These are phyloP conservation scores for Fusarium udum DNA, from an alignment of 2,329 filamentous ascomycete species.

Conservation along the genomic window DNA sequence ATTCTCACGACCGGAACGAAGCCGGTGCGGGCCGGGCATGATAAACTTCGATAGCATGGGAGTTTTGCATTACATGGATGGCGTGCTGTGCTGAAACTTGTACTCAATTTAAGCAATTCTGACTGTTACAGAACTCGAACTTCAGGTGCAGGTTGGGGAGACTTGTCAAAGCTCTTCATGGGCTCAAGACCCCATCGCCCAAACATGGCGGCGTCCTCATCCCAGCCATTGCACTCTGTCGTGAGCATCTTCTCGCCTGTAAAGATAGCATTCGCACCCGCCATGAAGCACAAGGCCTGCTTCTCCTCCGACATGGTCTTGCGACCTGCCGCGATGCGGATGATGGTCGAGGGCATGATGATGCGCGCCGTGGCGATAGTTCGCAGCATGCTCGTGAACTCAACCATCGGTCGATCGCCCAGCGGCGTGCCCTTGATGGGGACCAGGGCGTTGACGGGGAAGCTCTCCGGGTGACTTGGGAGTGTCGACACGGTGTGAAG, in stretches of 20 bases:
- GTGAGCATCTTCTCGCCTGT: slow-evolving; percentile 97
- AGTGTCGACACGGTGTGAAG: slow-evolving; percentile 84
- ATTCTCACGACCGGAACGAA: slow-evolving; percentile 16
- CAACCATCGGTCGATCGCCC: slow-evolving; percentile 75
- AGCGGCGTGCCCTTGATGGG: slow-evolving; percentile 91
- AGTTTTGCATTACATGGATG: not conserved
- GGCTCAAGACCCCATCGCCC: slow-evolving; percentile 81
- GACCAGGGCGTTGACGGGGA: slow-evolving; percentile 90
- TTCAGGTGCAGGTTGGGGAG: slow-evolving; percentile 39
- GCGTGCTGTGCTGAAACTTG: not conserved
- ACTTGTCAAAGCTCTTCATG: slow-evolving; percentile 68
- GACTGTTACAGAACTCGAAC: slow-evolving; percentile 37
- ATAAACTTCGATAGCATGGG: not conserved
- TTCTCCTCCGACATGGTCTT: slow-evolving; percentile 89
- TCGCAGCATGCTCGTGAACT: slow-evolving; percentile 80
- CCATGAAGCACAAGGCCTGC: slow-evolving; percentile 89
- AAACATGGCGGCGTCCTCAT: slow-evolving; percentile 87
- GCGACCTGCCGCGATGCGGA: slow-evolving; percentile 84
- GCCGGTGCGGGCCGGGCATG: slow-evolving; percentile 14
- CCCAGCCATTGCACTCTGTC: slow-evolving; percentile 90
- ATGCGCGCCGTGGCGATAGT: slow-evolving; percentile 86
- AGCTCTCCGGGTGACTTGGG: slow-evolving; percentile 85
- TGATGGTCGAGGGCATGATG: slow-evolving; percentile 85
- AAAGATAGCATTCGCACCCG: slow-evolving; percentile 93
- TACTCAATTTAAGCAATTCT: not conserved